Percentiles rank a stretch among this genome's conserved stretches.
Conservation (phyloP, 169 alveolate genomes). For the Plasmodium gonderi region DNA sequence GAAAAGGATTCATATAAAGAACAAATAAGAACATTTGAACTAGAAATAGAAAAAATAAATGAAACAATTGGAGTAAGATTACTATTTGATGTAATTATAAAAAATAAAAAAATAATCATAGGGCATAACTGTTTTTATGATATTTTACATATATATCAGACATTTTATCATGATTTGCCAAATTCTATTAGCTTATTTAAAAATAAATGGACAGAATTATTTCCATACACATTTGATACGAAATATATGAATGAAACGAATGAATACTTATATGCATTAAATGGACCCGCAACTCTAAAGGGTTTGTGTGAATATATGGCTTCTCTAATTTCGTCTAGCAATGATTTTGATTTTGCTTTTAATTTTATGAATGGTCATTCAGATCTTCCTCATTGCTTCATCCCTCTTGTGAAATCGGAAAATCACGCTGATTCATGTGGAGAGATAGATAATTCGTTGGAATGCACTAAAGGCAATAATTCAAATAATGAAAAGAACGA, state of each 20-base stretch:
- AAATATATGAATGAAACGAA: constrained; percentile 87
- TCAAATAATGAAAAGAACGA: neutral
- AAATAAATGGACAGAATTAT: constrained; percentile 83
- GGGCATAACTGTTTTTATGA: constrained; percentile 93
- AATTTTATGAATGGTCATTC: constrained; percentile 37
- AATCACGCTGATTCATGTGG: neutral
- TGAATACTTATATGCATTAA: constrained; percentile 80
- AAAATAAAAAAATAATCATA: constrained; percentile 79
- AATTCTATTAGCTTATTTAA: constrained; percentile 84
- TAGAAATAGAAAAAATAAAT: constrained; percentile 80
- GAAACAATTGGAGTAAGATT: constrained; percentile 87
- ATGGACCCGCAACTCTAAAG: constrained; percentile 86
- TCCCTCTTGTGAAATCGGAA: constrained; percentile 24
- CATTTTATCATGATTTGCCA: constrained; percentile 88
- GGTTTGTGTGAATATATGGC: constrained; percentile 81
- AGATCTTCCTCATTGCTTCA: constrained; percentile 62
- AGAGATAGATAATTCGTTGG: neutral
- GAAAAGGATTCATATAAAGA: constrained; percentile 82
- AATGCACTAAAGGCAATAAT: neutral
- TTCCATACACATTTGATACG: constrained; percentile 87
- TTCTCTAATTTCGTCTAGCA: constrained; percentile 49
- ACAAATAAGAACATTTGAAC: constrained; percentile 75
- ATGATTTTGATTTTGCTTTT: constrained; percentile 58
- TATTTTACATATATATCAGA: constrained; percentile 88
- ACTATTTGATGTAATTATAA: constrained; percentile 84